Conservation (phyloP, 495 filamentous ascomycete species). For the Penicillium cosmopolitanum region DNA sequence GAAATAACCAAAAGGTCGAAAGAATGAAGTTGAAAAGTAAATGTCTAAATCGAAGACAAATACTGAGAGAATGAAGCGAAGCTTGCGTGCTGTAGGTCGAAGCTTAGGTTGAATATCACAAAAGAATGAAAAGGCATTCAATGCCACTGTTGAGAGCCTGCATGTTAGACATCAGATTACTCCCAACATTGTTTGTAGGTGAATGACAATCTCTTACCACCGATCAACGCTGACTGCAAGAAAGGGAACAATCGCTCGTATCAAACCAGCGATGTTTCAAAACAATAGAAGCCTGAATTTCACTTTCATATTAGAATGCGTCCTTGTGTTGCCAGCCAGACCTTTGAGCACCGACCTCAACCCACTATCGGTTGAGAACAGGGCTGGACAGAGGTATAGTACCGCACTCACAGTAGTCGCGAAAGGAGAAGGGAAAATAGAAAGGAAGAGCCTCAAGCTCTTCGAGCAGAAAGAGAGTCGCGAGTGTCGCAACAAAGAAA, state of each 20-base stretch:
- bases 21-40: conserved; percentile 14
- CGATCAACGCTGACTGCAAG: conserved; percentile 11
- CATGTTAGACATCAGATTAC: background rate
- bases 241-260: conserved; percentile 26
- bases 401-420: conserved; percentile 3
- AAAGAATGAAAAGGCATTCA: conserved; percentile 43
- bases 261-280: conserved; percentile 35
- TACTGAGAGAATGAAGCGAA: conserved; percentile 19
- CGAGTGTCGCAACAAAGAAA: conserved; percentile 18
- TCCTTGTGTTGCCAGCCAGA: background rate
- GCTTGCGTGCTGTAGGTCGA: conserved; percentile 16
- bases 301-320: conserved; percentile 1
- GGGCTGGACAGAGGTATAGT: background rate
- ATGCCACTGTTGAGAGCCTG: conserved; percentile 34
- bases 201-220: conserved; percentile 14
- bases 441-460: conserved; percentile 33
- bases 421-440: conserved; percentile 8
- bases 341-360: background rate
- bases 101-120: conserved; percentile 18
- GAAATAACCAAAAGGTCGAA: conserved; percentile 11
- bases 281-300: conserved; percentile 3
- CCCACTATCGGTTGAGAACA: conserved; percentile 1
- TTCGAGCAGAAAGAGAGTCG: conserved; percentile 16
- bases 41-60: conserved; percentile 6
- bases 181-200: background rate